These are phyloP conservation scores for Phialophora macrospora DNA, from an alignment of 2,329 filamentous ascomycete genomes.

Conservation along the genomic window DNA sequence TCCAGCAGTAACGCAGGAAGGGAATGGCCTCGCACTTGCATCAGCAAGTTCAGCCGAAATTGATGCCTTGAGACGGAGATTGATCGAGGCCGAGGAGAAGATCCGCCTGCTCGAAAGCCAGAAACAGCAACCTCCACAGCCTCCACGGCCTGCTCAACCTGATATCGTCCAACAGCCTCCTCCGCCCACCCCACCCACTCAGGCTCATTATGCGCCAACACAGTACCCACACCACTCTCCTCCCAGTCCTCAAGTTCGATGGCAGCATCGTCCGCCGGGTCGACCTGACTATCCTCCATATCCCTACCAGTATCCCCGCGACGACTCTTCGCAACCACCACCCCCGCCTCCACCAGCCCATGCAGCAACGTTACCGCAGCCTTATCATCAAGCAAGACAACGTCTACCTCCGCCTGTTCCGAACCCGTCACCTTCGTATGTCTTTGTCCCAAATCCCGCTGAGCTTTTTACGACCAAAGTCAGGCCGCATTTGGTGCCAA, in stretches of 20 bases:
- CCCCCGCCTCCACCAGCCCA: not conserved
- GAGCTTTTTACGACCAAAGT: not conserved
- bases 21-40: not conserved
- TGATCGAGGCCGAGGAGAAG: not conserved
- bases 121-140: not conserved
- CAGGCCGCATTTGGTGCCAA: not conserved
- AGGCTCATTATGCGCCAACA: not conserved
- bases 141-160: not conserved
- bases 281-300: not conserved
- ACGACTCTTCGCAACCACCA: not conserved
- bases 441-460: constrained; percentile 26
- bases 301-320: not conserved
- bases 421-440: constrained; percentile 21
- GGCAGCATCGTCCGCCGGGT: not conserved
- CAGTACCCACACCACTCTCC: not conserved
- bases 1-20: not conserved
- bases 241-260: not conserved
- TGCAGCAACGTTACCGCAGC: constrained; percentile 8
- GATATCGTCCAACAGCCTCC: not conserved
- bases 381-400: not conserved
- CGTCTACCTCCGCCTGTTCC: constrained; percentile 1
- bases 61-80: constrained; percentile 1
- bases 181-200: not conserved
- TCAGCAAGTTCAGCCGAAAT: not conserved
- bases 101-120: not conserved